Base-by-base conservation (phyloP, 345 rosid species). In the Eucalyptus pauciflora region DNA sequence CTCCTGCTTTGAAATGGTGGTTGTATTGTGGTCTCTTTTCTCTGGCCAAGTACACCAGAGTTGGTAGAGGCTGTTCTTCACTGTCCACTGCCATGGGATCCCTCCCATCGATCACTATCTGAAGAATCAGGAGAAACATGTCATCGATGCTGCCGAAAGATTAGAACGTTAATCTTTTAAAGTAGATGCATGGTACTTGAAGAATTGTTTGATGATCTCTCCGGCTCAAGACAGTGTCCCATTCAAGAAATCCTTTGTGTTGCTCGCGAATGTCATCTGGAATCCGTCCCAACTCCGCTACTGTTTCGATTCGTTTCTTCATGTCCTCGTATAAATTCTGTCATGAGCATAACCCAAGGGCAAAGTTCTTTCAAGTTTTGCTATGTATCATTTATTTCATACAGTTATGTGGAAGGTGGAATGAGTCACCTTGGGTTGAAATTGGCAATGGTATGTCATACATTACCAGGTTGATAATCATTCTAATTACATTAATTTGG, bases 1-100 rank as follows among this genome's bases (percentile, higher is more conserved):
- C 94, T 86, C 95, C 95, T 18, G 95, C 94, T 90, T 94, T 94
- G 87, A 92, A 93, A 86, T 94, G 89, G 86, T 94, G 94, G 89
- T 87, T 89, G 51, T 56, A 89, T 27, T 89, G 89, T 4, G 93
- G 92, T 86, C 93, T 91, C 90, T 94, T 94, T 62, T 94, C 94
- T 50, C 94, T 86, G 46, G 95, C 91, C 90, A 92, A 76, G 89
- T 94, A 94, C n/a, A 92, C 92, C 41, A 92, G 85, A 9, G 92
- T 91, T 16, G 95, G 95, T 87, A 94, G 86, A 46, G 83, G 56
- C 60, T 90, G 69, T 43, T 94, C 94, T 80, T 91, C 91, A 86
- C 51, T 69, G 60, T 92, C 94, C 9, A 76, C 88, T 22, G 90
- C 79, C 50, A 64, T 31, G 43, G 27, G 31, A 37, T 90, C 93